Base-by-base conservation (phyloP, 371 early-diverging fungal species). In the Smittium mucronatum region DNA sequence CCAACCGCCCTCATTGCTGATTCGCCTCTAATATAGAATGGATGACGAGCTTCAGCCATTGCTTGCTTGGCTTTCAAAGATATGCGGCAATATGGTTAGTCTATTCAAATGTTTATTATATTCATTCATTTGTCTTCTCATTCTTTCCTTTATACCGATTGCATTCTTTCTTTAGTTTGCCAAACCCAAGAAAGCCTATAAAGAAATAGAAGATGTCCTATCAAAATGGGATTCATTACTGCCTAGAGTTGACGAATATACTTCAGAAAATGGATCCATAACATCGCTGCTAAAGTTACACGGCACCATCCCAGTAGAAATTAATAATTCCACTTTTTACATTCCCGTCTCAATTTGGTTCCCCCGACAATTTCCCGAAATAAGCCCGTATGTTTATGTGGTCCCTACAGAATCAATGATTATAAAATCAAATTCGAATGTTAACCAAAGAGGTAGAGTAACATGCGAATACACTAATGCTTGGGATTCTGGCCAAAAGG, bases 281-380 rank as follows among this genome's bases (percentile, higher is more conserved):
- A 83, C 86, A 66, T 81, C 87, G 28, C 75, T 91, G 8, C 82
- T 93, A 58, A 92, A 89, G 71, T 81, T 91, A 30, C 82, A 89
- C 69, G 95, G 95, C 21, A 95, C 95, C 0, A 75, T 95, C 11
- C 95, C 94, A 2, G 88, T 95, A 57, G 84, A 86, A 25, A 94
- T 87, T 73, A 84, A 86, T 58, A 86, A 86, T 0, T 80, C 80
- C n/a, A 84, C 89, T 21, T 95, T 94, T 80, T 93, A 95, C 78
- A 95, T 95, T 68, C 96, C 95, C 0, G 85, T 95, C 15, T 89
- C 87, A 28, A 83, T 92, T 59, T 93, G 92, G 92, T 77, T 94
- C 33, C 96, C 96, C 34, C 84, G 81, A 34, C 83, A 82, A 57
- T 95, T 92, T 73, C 96, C 96, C 1, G 78, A 78, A 34, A 77